These are phyloP conservation scores for Stevia rebaudiana DNA, from an alignment of 140 eudicot species.

Conservation along the genomic window DNA sequence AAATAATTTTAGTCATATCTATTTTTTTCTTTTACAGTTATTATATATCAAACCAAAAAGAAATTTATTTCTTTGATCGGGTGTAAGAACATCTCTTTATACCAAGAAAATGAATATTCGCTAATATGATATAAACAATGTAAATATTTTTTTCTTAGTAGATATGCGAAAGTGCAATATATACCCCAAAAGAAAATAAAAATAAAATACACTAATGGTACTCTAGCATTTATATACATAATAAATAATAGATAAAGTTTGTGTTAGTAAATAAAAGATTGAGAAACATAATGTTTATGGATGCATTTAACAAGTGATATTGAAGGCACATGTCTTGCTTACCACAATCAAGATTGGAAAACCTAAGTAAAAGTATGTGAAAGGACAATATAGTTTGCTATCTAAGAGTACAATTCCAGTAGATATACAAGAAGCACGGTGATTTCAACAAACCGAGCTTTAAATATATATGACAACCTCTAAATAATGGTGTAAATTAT, in stretches of 20 bases:
- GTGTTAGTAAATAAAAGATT: neutral
- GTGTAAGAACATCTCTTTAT: too few species aligned
- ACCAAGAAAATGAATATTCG: too few species aligned
- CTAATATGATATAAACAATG: too few species aligned
- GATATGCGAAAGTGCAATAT: too few species aligned
- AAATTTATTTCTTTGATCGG: too few species aligned
- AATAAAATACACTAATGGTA: neutral
- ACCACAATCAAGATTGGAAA: neutral
- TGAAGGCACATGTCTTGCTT: neutral
- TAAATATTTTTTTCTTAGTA: too few species aligned
- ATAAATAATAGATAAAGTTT: neutral
- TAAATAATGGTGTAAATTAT: neutral
- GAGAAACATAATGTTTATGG: neutral
- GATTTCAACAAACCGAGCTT: neutral
- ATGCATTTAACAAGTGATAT: neutral
- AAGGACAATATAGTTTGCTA: slow-evolving; percentile 3
- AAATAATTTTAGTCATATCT: too few species aligned
- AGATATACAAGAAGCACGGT: too few species aligned
- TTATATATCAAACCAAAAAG: too few species aligned
- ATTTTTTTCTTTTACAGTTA: too few species aligned
- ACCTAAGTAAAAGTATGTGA: neutral
- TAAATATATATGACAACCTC: neutral
- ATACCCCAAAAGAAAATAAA: too few species aligned
- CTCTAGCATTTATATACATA: neutral
- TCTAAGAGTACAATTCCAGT: too few species aligned